phyloP scores from a whole-genome alignment of 306 rosid species.

The Styphnolobium japonicum region DNA sequence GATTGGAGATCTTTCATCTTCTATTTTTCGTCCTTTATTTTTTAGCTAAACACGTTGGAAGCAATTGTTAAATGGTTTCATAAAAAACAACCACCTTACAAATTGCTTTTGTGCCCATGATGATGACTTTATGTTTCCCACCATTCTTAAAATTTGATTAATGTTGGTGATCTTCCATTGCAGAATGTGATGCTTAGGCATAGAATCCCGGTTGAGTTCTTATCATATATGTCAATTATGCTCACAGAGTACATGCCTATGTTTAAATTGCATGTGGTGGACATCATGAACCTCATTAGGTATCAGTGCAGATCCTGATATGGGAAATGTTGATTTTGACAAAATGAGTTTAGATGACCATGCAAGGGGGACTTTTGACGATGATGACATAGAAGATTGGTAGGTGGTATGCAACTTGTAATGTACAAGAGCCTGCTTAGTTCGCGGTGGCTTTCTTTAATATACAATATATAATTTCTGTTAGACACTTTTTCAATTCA shows the following conservation, averaged over 20 bases:
- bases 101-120: neutral
- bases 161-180: too few species aligned
- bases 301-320: slow-evolving; percentile 20
- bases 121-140: too few species aligned
- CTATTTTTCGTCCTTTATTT: neutral
- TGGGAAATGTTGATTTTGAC: slow-evolving; percentile 37
- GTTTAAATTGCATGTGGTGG: slow-evolving; percentile 59
- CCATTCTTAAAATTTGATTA: too few species aligned
- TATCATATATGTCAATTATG: slow-evolving; percentile 51
- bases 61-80: neutral
- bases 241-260: slow-evolving; percentile 72
- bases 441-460: neutral
- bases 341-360: slow-evolving; percentile 45
- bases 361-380: slow-evolving; percentile 51
- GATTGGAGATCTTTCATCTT: neutral
- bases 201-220: slow-evolving; percentile 45
- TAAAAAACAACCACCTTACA: neutral
- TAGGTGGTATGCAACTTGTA: slow-evolving; percentile 29
- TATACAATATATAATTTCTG: neutral
- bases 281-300: slow-evolving; percentile 25
- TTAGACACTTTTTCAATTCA: neutral
- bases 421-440: neutral
- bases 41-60: neutral
- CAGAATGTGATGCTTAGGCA: slow-evolving; percentile 45
- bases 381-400: slow-evolving; percentile 85